Base-by-base conservation (phyloP, 2,329 filamentous ascomycete genomes). In the Lachnum nothofagi region DNA sequence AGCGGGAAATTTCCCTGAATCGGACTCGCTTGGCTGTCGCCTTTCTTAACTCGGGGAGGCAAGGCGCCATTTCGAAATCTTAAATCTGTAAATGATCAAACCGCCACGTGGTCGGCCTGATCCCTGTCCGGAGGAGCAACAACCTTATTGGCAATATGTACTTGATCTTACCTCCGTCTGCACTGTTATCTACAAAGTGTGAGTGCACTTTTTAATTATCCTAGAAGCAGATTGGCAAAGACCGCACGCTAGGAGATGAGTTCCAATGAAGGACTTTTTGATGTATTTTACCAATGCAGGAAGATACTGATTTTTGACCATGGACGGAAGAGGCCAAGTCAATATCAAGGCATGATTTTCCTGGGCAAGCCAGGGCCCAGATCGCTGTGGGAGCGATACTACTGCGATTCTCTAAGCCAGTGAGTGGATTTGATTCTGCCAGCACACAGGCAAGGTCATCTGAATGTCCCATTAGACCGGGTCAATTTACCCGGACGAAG, bases 391-490 rank as follows among this genome's bases (percentile, higher is more conserved):
- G n/a, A n/a, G n/a, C n/a, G n/a, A n/a, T n/a, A n/a, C n/a, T n/a
- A n/a, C n/a, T n/a, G n/a, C n/a, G n/a, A n/a, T n/a, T n/a, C n/a
- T n/a, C n/a, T n/a, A n/a, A n/a, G n/a, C n/a, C n/a, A n/a, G 17
- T 38, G 10, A 19, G 9, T 9, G 23, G 17, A n/a, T n/a, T 27
- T 17, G 10, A 44, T 24, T 8, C 19, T 44, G 17, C 29, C 3
- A 31, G 12, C 29, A 24, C 20, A 44, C 12, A 9, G 2, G 9
- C 2, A 25, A 22, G 31, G 5, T 24, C 17, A 44, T 9, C 17
- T 38, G 34, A 12, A 14, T 27, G 43, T 27, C 23, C 33, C 34
- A 39, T 39, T 10, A 38, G 23, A 38, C 43, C 43, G 34, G 43
- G 34, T 39, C 23, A 44, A 24, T 25, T 27, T 24, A 25, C 9